phyloP scores from a whole-genome alignment of 1,284 basidiomycete species.

The Austroboletus novae-zelandiae region DNA sequence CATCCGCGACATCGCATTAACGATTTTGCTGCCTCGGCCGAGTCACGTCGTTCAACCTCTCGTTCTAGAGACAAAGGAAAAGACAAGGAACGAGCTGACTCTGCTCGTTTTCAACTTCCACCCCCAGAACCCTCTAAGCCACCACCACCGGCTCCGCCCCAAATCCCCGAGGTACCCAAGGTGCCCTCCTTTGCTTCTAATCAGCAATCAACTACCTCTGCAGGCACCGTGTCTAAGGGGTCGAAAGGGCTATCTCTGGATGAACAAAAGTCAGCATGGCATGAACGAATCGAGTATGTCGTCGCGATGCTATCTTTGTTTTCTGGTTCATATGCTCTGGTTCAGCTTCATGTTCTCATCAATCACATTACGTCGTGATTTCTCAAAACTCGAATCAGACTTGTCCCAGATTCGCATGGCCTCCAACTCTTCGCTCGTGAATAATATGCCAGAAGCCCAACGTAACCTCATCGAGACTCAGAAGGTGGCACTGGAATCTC shows the following conservation, averaged over 20 bases:
- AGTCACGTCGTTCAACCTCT: constrained; percentile 14
- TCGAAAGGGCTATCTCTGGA: constrained; percentile 25
- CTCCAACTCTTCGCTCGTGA: constrained; percentile 18
- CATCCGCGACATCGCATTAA: neutral
- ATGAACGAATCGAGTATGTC: constrained; percentile 34
- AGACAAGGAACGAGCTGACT: constrained; percentile 3
- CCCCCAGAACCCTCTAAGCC: constrained; percentile 21
- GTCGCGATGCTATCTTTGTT: neutral
- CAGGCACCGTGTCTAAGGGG: neutral
- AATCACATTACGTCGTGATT: constrained; percentile 30
- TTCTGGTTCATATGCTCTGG: constrained; percentile 1
- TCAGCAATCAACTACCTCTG: constrained; percentile 5
- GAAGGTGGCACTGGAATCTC: constrained; percentile 20
- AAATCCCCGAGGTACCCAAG: constrained; percentile 15
- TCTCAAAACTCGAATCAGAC: constrained; percentile 29
- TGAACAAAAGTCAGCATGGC: constrained; percentile 31
- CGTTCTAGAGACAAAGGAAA: constrained; percentile 12
- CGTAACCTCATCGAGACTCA: constrained; percentile 17
- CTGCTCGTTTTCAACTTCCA: neutral
- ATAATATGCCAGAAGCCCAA: constrained; percentile 13
- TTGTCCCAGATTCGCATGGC: constrained; percentile 20
- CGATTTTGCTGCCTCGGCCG: neutral
- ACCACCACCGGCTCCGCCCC: constrained; percentile 13
- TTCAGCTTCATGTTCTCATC: constrained; percentile 33
- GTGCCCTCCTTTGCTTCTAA: constrained; percentile 19